These are phyloP conservation scores for Pyropia haitanensis DNA, from an alignment of 23 red algal species.

Conservation along the genomic window DNA sequence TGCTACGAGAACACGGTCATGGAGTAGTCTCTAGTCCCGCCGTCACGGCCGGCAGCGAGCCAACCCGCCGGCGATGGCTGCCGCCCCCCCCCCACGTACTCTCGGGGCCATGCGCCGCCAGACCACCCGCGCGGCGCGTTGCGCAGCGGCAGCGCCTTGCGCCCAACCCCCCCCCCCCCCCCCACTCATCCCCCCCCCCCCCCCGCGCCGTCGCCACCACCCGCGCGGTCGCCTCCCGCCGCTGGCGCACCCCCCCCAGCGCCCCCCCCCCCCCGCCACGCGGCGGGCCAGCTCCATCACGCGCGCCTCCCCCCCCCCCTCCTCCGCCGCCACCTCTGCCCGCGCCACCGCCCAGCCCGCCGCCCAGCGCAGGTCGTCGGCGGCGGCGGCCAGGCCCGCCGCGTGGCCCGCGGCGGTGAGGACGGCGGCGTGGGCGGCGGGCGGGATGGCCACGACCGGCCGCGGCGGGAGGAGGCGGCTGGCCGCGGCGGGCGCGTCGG, in stretches of 20 bases:
- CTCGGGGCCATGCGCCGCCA: background rate
- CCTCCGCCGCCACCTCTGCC: constrained; percentile 5
- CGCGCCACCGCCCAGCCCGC: constrained; percentile 6
- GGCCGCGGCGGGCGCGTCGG: no score
- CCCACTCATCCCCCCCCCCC: background rate
- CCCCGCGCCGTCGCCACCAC: constrained; percentile 4
- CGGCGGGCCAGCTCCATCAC: background rate
- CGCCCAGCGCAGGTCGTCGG: background rate
- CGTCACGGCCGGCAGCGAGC: background rate
- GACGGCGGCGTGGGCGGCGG: no score
- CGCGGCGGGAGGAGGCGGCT: no score
- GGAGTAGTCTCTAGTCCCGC: background rate
- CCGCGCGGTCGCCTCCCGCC: background rate
- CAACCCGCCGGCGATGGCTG: background rate
- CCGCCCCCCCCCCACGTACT: background rate
- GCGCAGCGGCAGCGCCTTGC: background rate
- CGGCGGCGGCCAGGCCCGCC: no score
- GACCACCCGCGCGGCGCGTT: background rate
- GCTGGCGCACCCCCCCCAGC: background rate
- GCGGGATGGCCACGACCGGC: no score
- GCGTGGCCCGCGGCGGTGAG: no score
- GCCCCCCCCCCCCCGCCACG: background rate
- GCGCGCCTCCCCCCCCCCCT: background rate
- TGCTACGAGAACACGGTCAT: no score
- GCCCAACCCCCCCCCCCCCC: background rate